These are phyloP conservation scores for Akanthomyces muscarius DNA, from an alignment of 2,329 filamentous ascomycete species.

Conservation along the genomic window DNA sequence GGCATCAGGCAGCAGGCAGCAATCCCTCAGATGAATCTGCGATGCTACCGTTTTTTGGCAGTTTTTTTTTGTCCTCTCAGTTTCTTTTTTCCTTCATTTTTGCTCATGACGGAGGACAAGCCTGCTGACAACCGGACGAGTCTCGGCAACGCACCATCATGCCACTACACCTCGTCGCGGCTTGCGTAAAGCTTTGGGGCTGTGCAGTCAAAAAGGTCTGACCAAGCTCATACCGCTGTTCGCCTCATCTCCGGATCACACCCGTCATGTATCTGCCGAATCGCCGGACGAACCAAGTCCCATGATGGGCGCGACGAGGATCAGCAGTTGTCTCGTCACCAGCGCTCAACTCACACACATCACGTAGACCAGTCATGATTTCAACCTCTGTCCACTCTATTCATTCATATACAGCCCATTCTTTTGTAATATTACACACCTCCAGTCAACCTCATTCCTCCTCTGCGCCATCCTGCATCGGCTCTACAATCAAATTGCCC, in stretches of 20 bases:
- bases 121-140: neutral
- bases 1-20: neutral
- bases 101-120: neutral
- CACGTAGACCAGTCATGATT: no score
- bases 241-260: neutral
- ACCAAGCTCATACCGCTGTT: neutral
- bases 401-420: neutral
- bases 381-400: neutral
- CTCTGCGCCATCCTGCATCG: slow-evolving; percentile 34
- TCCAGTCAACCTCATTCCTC: slow-evolving; percentile 30
- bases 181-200: slow-evolving; percentile 12
- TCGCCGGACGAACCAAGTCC: neutral
- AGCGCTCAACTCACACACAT: neutral
- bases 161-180: neutral
- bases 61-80: neutral
- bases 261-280: neutral
- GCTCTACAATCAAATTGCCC: slow-evolving; percentile 86
- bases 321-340: neutral
- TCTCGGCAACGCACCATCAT: neutral
- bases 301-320: neutral
- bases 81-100: no score
- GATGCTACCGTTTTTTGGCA: no score
- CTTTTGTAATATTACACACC: slow-evolving; percentile 14
- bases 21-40: no score
- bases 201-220: slow-evolving; percentile 1